phyloP scores from a whole-genome alignment of 2,329 filamentous ascomycete genomes.

The Metarhizium guizhouense region DNA sequence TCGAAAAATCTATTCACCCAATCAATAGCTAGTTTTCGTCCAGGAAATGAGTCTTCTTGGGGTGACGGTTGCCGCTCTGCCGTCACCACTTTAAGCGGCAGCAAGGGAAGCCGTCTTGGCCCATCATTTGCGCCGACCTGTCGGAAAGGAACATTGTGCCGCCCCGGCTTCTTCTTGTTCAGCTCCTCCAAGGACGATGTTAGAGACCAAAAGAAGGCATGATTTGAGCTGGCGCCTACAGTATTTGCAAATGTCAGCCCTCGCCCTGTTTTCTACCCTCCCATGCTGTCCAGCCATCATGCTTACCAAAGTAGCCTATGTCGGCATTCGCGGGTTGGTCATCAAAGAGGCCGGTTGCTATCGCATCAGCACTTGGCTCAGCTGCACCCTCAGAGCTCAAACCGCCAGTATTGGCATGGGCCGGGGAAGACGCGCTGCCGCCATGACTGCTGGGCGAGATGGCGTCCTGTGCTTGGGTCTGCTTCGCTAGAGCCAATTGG shows the following conservation, averaged over 20 bases:
- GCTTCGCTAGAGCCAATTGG: slow-evolving; percentile 1
- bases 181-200: slow-evolving; percentile 16
- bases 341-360: slow-evolving; percentile 20
- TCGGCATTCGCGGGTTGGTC: slow-evolving; percentile 13
- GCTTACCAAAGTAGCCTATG: slow-evolving; percentile 18
- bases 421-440: not conserved
- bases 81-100: not conserved
- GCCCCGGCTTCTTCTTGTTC: slow-evolving; percentile 8
- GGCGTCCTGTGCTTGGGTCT: not conserved
- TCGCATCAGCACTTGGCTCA: slow-evolving; percentile 17
- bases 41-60: slow-evolving; percentile 10
- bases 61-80: not conserved
- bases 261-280: not conserved
- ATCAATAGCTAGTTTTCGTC: slow-evolving; percentile 8
- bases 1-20: slow-evolving; percentile 18
- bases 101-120: slow-evolving; percentile 2
- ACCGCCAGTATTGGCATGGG: not conserved
- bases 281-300: not conserved
- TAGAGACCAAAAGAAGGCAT: slow-evolving; percentile 19
- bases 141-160: slow-evolving; percentile 6
- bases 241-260: not conserved
- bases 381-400: slow-evolving; percentile 6
- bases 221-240: slow-evolving; percentile 21
- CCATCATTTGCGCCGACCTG: not conserved
- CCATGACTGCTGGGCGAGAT: not conserved